phyloP scores from a whole-genome alignment of 345 rosid genomes.

The Bretschneidera sinensis region DNA sequence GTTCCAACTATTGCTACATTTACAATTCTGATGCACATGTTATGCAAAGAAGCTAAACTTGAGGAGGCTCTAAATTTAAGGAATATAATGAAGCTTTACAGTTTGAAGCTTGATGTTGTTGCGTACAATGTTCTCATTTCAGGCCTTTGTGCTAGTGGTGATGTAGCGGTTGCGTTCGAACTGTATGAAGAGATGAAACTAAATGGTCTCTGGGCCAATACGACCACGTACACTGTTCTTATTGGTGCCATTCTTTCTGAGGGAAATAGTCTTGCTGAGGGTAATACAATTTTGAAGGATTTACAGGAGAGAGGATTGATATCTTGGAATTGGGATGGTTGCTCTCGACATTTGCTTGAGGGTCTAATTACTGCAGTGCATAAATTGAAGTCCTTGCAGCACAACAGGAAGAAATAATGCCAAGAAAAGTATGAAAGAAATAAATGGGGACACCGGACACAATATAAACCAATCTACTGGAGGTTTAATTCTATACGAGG shows the following conservation, averaged over 20 bases:
- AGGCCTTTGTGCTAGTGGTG: conserved; percentile 56
- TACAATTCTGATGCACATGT: conserved; percentile 67
- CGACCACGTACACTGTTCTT: conserved; percentile 55
- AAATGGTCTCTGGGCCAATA: conserved; percentile 56
- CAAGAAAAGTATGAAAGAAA: conserved; percentile 7
- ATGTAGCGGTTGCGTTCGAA: conserved; percentile 42
- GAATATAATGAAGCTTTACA: conserved; percentile 42
- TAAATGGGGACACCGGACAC: background rate
- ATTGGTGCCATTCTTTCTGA: conserved; percentile 37
- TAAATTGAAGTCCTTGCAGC: conserved; percentile 41
- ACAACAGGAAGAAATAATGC: conserved; percentile 30
- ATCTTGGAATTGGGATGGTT: conserved; percentile 31
- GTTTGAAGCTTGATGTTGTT: conserved; percentile 62
- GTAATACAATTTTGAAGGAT: conserved; percentile 54
- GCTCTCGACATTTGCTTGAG: conserved; percentile 26
- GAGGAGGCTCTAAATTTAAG: conserved; percentile 52
- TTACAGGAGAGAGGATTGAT: conserved; percentile 53
- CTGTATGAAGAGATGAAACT: conserved; percentile 78
- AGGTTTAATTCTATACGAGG: background rate
- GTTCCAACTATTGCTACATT: conserved; percentile 76
- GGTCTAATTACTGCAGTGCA: conserved; percentile 39
- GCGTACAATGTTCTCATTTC: conserved; percentile 71
- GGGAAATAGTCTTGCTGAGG: conserved; percentile 19
- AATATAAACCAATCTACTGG: background rate
- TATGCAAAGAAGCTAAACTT: conserved; percentile 46